Evolutionary conservation across 805 yeast species (phyloP).

Genomic region (Candida sanyiensis): DNA sequence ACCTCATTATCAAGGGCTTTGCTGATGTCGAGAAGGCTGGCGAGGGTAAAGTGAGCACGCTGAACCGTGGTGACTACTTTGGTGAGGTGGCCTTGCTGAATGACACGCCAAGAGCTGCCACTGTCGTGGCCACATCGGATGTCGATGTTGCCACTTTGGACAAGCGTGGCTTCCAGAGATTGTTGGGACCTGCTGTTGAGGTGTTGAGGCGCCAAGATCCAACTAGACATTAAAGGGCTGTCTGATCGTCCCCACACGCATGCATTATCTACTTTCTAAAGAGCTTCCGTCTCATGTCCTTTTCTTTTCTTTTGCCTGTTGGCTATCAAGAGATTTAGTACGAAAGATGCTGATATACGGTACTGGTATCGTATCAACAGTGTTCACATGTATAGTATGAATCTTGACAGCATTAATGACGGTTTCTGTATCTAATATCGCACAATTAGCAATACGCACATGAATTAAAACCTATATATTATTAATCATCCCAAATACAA

Average conservation of each 20-base stretch:
- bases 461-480: too few species aligned
- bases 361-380: too few species aligned
- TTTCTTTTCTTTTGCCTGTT: too few species aligned
- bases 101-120: slow-evolving; percentile 91
- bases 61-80: slow-evolving; percentile 84
- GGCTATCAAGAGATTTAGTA: too few species aligned
- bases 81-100: slow-evolving; percentile 93
- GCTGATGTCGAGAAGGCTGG: slow-evolving; percentile 65
- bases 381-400: too few species aligned
- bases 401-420: too few species aligned
- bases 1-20: slow-evolving; percentile 71
- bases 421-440: too few species aligned
- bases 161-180: slow-evolving; percentile 87
- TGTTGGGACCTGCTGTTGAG: slow-evolving; percentile 91
- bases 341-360: too few species aligned
- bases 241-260: too few species aligned
- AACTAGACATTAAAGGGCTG: slow-evolving; percentile 37
- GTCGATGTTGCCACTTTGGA: slow-evolving; percentile 90
- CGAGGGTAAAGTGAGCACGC: slow-evolving; percentile 52
- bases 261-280: too few species aligned
- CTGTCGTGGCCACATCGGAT: slow-evolving; percentile 68
- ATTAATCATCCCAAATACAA: too few species aligned
- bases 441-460: too few species aligned
- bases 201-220: slow-evolving; percentile 86
- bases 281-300: background rate